Evolutionary conservation across 1,284 basidiomycete genomes (phyloP).

Genomic region (Malassezia restricta): DNA sequence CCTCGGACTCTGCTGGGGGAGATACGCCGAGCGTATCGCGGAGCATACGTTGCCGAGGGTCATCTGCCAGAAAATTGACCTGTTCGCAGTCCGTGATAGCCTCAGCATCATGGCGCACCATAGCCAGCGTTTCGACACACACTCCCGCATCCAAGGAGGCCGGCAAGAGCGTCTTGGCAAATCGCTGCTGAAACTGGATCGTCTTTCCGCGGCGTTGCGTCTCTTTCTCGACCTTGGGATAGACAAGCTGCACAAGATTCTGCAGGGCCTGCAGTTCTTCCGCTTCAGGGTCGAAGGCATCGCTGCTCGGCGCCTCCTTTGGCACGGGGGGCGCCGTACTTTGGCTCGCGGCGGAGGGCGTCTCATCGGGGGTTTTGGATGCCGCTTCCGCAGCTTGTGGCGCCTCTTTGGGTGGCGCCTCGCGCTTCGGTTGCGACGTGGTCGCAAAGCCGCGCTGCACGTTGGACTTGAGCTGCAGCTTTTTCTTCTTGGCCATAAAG

Average conservation of each 20-base stretch:
- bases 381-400: background rate
- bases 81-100: background rate
- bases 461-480: constrained; percentile 33
- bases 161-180: constrained; percentile 56
- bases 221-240: constrained; percentile 82
- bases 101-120: background rate
- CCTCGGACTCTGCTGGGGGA: constrained; percentile 16
- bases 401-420: constrained; percentile 49
- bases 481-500: constrained; percentile 35
- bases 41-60: background rate
- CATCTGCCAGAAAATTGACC: background rate
- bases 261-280: constrained; percentile 42
- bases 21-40: background rate
- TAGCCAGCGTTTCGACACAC: background rate
- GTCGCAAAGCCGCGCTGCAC: constrained; percentile 43
- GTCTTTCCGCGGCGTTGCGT: constrained; percentile 55
- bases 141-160: background rate
- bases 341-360: background rate
- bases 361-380: background rate
- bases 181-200: constrained; percentile 70
- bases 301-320: background rate
- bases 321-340: background rate
- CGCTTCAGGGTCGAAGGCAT: constrained; percentile 26
- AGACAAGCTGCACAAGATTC: constrained; percentile 56
- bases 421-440: constrained; percentile 64